These are phyloP conservation scores for Persicaria tinctoria DNA, from an alignment of 148 eudicot species.

Conservation along the genomic window DNA sequence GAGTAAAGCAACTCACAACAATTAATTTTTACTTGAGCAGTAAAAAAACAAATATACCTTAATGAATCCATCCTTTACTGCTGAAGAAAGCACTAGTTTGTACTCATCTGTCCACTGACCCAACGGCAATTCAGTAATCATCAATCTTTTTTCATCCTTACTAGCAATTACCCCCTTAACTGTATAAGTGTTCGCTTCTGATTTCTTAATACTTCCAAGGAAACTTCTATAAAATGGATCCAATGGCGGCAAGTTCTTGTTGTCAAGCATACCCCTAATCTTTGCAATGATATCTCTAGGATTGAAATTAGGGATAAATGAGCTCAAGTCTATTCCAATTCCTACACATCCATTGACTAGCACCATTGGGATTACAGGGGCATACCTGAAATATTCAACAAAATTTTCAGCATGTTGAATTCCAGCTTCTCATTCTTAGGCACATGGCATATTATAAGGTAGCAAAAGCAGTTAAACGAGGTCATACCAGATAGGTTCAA, in stretches of 20 bases:
- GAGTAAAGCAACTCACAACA: too few relatives aligned
- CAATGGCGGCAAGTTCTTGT: conserved; percentile 56
- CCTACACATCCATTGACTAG: conserved; percentile 98
- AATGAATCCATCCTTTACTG: conserved; percentile 13
- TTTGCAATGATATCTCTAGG: conserved; percentile 79
- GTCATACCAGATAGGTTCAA: conserved; percentile 74
- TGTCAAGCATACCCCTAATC: conserved; percentile 42
- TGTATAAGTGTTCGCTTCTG: conserved; percentile 48
- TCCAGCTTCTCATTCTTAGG: neutral
- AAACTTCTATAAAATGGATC: conserved; percentile 94
- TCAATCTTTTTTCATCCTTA: conserved; percentile 37
- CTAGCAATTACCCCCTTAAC: conserved; percentile 62
- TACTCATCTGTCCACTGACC: conserved; percentile 84
- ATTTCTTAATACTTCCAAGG: conserved; percentile 56
- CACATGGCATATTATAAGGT: neutral
- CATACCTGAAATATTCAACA: conserved; percentile 44
- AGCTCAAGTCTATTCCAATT: conserved; percentile 97
- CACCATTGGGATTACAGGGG: conserved; percentile 80
- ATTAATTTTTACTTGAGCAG: neutral
- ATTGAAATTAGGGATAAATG: conserved; percentile 75
- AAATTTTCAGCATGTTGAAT: neutral
- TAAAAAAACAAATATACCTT: neutral
- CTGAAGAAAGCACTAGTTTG: conserved; percentile 58
- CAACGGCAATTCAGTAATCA: conserved; percentile 70
- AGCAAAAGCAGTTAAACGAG: neutral